Evolutionary conservation across 2,329 filamentous ascomycete species (phyloP).

Genomic region (Pleurostoma richardsiae): DNA sequence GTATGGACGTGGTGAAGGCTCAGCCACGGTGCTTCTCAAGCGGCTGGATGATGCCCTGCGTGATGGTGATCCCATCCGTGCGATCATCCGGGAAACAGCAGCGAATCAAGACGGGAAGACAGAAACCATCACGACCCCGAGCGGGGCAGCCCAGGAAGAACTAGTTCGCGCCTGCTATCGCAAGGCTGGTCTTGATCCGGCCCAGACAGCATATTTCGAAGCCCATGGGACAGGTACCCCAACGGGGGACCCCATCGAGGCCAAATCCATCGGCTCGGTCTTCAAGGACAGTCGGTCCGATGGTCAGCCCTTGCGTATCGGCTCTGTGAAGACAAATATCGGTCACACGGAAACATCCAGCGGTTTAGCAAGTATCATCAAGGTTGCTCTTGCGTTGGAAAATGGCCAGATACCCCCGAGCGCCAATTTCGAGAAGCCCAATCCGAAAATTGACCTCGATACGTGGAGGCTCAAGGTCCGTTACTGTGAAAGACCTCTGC

Average conservation of each 20-base stretch:
- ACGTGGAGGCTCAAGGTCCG: constrained; percentile 5
- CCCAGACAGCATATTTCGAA: constrained; percentile 1
- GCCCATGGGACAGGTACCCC: constrained; percentile 1
- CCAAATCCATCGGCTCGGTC: constrained; percentile 3
- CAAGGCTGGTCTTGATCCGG: constrained; percentile 18
- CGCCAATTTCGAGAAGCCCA: constrained; percentile 10
- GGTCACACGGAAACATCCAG: constrained; percentile 3
- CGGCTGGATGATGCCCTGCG: background rate
- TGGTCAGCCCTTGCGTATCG: constrained; percentile 15
- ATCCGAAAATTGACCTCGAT: constrained; percentile 8
- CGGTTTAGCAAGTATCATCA: constrained; percentile 3
- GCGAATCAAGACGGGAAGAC: constrained; percentile 23
- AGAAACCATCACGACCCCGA: constrained; percentile 25
- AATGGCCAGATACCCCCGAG: constrained; percentile 15
- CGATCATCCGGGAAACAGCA: constrained; percentile 16
- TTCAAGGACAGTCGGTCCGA: constrained; percentile 7
- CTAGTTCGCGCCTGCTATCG: constrained; percentile 27
- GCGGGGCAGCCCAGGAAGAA: constrained; percentile 22
- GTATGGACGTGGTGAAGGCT: constrained; percentile 4
- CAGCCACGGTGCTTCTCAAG: background rate
- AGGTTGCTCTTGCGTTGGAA: background rate
- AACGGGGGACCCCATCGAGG: constrained; percentile 3
- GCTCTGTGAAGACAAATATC: constrained; percentile 24
- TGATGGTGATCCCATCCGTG: constrained; percentile 1
- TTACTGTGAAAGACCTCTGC: background rate